Base-by-base conservation (phyloP, 1,139 yeast species). In the Geotrichum aggregatum region DNA sequence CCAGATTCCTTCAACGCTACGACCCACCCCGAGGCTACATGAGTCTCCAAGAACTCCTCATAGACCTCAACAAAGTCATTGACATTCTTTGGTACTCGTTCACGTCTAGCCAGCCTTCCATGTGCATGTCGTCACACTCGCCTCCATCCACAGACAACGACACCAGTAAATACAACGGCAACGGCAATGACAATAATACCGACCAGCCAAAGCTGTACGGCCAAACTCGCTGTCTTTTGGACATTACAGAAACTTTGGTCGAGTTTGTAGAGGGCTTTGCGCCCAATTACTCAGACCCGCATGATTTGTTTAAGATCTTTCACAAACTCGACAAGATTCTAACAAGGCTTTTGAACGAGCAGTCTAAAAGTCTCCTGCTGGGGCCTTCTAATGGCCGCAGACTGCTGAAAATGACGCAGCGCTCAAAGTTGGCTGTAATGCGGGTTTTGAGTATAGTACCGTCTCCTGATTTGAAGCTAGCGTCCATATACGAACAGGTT, bases 241-340 rank as follows among this genome's bases (percentile, higher is more conserved):
- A 76, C 55, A 74, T 85, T 3, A 72, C 84, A 55, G 86, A 84
- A 42, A 92, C 84, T 59, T 65, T 84, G 49, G 80, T 83, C 48
- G 91, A 84, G 58, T 84, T 54, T 47, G 54, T 64, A 19, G 59
- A 57, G 34, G 66, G 64, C 11, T 63, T 56, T 40, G 44, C 35
- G 13, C 44, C 44, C n/a, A 24, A 28, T 24, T 24, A 5, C 28
- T 5, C 8, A 5, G 28, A 24, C 28, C 28, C 28, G 8, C 28
- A 24, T 24, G 28, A 5, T 5, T 24, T 24, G 28, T 24, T 30
- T 57, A 13, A 44, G 60, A 19, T 53, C 53, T 42, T 42, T 30
- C 45, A 30, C 45, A 61, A 59, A 41, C 58, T 64, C 18, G 67
- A 64, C 45, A 40, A 44, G n/a, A 59, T 61, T 38, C 56, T 63